Conservation (phyloP, 176 grass and related monocot genomes). For the bread wheat (Triticum aestivum) region DNA sequence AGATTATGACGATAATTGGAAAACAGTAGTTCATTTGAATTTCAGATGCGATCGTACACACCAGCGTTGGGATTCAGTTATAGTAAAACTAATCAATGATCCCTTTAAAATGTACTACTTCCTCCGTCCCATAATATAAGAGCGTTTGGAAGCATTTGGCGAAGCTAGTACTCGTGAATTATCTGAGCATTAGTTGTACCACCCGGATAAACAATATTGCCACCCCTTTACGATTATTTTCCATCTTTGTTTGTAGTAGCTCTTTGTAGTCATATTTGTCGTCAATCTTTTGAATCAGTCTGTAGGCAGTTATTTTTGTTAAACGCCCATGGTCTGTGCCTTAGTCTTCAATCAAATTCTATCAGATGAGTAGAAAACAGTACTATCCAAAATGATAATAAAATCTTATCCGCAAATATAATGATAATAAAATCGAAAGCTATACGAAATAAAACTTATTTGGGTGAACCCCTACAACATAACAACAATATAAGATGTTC, state of each 20-base stretch:
- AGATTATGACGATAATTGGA: neutral
- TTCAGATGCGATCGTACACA: neutral
- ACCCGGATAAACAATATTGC: neutral
- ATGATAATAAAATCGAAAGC: neutral
- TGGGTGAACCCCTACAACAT: neutral
- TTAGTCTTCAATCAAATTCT: neutral
- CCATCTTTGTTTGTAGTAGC: neutral
- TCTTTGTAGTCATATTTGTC: neutral
- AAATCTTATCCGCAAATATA: neutral
- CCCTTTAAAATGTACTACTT: neutral
- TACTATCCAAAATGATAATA: neutral
- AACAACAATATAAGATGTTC: neutral
- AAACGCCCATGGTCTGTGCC: neutral
- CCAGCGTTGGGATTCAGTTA: neutral
- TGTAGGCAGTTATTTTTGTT: neutral
- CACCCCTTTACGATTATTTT: neutral
- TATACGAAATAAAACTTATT: neutral
- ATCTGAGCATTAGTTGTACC: neutral
- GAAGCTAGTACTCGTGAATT: neutral
- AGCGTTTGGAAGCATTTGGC: neutral
- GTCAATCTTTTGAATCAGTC: neutral
- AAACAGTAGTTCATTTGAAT: neutral
- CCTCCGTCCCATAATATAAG: no score
- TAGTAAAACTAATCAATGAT: neutral
- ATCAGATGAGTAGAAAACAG: no score